phyloP scores from a whole-genome alignment of 2,329 filamentous ascomycete species.

The Arthrobotrys entomopaga region DNA sequence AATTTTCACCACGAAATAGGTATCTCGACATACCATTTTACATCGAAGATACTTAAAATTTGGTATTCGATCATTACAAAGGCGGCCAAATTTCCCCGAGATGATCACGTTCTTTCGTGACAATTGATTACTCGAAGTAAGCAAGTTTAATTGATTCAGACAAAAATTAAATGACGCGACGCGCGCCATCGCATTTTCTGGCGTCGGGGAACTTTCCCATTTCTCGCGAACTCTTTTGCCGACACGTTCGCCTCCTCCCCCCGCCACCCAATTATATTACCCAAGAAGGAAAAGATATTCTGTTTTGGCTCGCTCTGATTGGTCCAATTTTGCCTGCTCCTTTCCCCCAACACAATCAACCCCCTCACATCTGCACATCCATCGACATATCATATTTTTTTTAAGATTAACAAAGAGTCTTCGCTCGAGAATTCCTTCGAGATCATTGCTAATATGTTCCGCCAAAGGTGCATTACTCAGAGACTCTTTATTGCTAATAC shows the following conservation, averaged over 20 bases:
- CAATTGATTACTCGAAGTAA: no score
- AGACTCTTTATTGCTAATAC: neutral
- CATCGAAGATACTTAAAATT: no score
- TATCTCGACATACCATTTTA: conserved; percentile 25
- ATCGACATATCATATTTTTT: neutral
- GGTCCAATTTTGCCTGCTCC: conserved; percentile 7
- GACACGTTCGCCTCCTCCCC: neutral
- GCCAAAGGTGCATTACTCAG: conserved; percentile 51
- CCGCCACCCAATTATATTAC: conserved; percentile 27
- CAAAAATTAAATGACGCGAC: conserved; percentile 36
- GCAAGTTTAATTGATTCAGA: no score
- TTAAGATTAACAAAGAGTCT: neutral
- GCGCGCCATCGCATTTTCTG: conserved; percentile 50
- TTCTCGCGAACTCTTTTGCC: no score
- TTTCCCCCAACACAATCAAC: conserved; percentile 13
- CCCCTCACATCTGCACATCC: conserved; percentile 20
- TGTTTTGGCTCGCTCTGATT: conserved; percentile 17
- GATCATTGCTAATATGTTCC: neutral
- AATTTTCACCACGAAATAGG: conserved; percentile 6
- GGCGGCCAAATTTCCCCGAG: conserved; percentile 23
- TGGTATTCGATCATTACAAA: conserved; percentile 6
- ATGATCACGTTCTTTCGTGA: conserved; percentile 53
- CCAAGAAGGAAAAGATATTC: conserved; percentile 23
- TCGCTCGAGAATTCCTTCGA: neutral
- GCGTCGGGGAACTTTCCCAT: no score